phyloP scores from a whole-genome alignment of 805 yeast genomes.

The Saccharomycopsis javanensis region DNA sequence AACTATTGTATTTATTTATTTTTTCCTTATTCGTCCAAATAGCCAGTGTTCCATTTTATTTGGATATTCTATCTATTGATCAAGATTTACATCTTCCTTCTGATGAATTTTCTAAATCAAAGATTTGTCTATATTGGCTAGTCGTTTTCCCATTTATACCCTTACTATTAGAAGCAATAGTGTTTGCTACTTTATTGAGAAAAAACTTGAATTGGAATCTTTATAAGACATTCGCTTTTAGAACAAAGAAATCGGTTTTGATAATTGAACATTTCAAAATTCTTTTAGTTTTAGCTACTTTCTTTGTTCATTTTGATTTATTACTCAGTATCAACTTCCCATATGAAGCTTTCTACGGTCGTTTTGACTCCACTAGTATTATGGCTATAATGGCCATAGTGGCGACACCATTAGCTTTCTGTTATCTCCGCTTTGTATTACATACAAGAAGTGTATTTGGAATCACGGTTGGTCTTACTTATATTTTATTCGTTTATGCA shows the following conservation, averaged over 20 bases:
- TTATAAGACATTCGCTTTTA: background rate
- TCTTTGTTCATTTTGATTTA: slow-evolving; percentile 5
- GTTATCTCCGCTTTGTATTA: background rate
- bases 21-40: background rate
- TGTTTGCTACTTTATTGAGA: background rate
- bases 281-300: slow-evolving; percentile 2
- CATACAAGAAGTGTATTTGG: background rate
- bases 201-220: background rate
- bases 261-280: slow-evolving; percentile 4
- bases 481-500: background rate
- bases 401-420: slow-evolving; percentile 3
- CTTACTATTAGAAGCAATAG: background rate
- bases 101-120: background rate
- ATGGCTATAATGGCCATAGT: background rate
- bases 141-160: background rate
- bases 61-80: background rate
- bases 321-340: slow-evolving; percentile 3
- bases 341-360: background rate
- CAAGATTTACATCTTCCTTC: background rate
- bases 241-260: background rate
- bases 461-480: background rate
- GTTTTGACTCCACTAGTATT: background rate
- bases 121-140: background rate
- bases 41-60: background rate
- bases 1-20: background rate